phyloP scores from a whole-genome alignment of 2,329 filamentous ascomycete genomes.

The Fusarium luffae region DNA sequence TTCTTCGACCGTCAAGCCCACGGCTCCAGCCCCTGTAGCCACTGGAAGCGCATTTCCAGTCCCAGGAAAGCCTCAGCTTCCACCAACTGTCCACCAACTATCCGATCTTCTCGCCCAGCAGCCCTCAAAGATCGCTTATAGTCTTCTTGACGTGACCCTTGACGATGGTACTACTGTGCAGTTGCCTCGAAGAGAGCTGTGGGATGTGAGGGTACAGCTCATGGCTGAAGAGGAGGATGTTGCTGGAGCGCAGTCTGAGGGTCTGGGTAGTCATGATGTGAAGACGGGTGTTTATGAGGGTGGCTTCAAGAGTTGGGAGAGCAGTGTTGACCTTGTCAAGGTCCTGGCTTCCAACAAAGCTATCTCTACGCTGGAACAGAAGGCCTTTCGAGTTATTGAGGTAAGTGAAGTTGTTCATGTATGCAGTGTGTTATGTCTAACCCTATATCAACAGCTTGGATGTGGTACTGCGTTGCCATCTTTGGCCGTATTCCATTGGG shows the following conservation, averaged over 20 bases:
- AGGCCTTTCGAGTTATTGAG: constrained; percentile 63
- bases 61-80: constrained; percentile 68
- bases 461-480: constrained; percentile 82
- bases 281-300: constrained; percentile 87
- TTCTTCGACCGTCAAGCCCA: constrained; percentile 29
- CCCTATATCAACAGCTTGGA: constrained; percentile 66
- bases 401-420: constrained; percentile 52
- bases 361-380: constrained; percentile 46
- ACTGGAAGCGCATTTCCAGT: constrained; percentile 66
- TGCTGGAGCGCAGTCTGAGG: constrained; percentile 52
- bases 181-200: constrained; percentile 80
- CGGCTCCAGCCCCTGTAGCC: constrained; percentile 42
- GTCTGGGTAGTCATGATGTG: constrained; percentile 76
- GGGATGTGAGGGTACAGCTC: constrained; percentile 83
- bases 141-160: constrained; percentile 66
- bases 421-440: constrained; percentile 24
- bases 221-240: constrained; percentile 75
- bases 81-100: constrained; percentile 63
- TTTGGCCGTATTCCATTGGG: constrained; percentile 75
- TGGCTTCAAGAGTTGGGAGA: constrained; percentile 92
- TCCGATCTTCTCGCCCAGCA: constrained; percentile 65
- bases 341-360: constrained; percentile 63
- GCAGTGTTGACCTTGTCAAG: constrained; percentile 81
- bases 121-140: constrained; percentile 80
- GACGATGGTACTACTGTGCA: constrained; percentile 64